phyloP scores from a whole-genome alignment of 768 basidiomycete genomes.

The Hygrocybe punicea region DNA sequence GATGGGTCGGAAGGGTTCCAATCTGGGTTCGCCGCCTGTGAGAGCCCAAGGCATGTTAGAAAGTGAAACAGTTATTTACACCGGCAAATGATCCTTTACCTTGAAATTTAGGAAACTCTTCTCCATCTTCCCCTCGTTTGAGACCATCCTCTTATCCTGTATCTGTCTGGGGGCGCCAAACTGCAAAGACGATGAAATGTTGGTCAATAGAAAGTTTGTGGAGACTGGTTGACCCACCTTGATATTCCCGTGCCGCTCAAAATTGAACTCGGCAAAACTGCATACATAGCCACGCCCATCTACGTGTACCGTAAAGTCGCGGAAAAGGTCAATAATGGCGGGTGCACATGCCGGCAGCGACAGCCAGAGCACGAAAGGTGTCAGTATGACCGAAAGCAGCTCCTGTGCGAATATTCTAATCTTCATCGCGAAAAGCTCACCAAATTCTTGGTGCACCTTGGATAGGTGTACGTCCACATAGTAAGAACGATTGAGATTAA shows the following conservation, averaged over 20 bases:
- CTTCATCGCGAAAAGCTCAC: constrained; percentile 92
- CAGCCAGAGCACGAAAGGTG: constrained; percentile 91
- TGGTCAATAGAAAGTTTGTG: neutral
- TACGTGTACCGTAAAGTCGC: constrained; percentile 95
- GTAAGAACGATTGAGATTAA: neutral
- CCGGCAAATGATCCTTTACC: constrained; percentile 30
- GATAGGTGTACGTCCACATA: neutral
- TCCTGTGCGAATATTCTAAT: constrained; percentile 83
- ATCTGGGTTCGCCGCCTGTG: constrained; percentile 84
- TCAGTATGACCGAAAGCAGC: constrained; percentile 84
- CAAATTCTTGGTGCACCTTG: constrained; percentile 88
- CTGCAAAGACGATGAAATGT: constrained; percentile 35
- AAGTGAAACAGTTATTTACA: neutral
- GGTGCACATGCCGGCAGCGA: constrained; percentile 88
- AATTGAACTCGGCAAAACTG: constrained; percentile 98
- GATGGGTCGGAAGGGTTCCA: constrained; percentile 93
- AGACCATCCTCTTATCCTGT: constrained; percentile 71
- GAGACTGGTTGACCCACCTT: constrained; percentile 50
- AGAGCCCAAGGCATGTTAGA: neutral
- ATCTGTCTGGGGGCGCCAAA: constrained; percentile 79
- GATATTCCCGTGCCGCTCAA: constrained; percentile 89
- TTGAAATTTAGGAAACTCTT: constrained; percentile 96
- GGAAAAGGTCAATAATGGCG: constrained; percentile 94
- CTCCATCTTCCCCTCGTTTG: constrained; percentile 98
- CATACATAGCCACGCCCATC: constrained; percentile 96